Evolutionary conservation across 2,329 filamentous ascomycete species (phyloP), one percentile per base, ranked within the genome.

Genomic region (Cladophialophora psammophila): DNA sequence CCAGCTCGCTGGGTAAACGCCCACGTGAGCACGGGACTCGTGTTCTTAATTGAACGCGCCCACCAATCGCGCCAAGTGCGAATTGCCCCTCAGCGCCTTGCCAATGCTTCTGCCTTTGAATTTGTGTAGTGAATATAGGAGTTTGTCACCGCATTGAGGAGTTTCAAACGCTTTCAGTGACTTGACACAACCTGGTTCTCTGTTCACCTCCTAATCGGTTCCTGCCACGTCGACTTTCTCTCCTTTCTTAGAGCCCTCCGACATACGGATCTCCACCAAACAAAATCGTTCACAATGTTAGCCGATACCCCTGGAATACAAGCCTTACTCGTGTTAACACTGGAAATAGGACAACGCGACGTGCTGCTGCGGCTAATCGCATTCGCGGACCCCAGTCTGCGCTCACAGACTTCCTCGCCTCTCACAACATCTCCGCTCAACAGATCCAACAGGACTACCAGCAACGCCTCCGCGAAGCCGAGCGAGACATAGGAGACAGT

Each of bases 341-440:
- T n/a, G n/a, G 5, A 56, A 20, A 35, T 48, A 68, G 67, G 67
- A 32, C 67, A 9, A 60, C 32, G 18, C 65, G 68, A 48, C 64
- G 67, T 12, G 34, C 61, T 64, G 69, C 69, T 26, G 67, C 72
- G 7, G 67, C 67, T 56, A 84, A 85, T 72, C 79, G 81, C 68
- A 86, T 86, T 72, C 82, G 84, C 58, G 85, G 84, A 2, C 87
- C 87, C 78, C 88, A 88, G 71, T 90, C 88, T 66, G 89, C 89
- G 12, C 79, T 91, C 74, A 91, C 88, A 6, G 88, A 90, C 74
- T 91, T 90, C 73, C 79, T 90, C 62, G 88, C 88, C 81, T 85
- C 87, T 15, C 88, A 90, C 78, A 89, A 89, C 73, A 90, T 90
- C 73, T 89, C 87, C 8, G 88, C 88, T 2, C 81, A 82, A 61